Evolutionary conservation across 2,329 filamentous ascomycete species (phyloP).

Genomic region (Sclerotiophoma versabilis): DNA sequence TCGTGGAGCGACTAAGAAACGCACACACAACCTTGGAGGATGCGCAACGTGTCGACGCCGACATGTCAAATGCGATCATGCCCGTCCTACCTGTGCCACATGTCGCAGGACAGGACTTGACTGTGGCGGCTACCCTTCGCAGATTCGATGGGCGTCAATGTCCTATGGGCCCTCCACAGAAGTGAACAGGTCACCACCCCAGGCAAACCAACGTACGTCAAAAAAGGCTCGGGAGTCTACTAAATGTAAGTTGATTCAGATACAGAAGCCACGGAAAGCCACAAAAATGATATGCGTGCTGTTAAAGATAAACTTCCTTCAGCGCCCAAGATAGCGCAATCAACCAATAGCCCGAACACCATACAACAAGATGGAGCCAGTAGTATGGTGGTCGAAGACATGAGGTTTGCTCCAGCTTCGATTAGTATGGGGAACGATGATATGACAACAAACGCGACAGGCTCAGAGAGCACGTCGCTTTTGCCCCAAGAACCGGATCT

Average conservation of each 20-base stretch:
- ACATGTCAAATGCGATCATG: conserved; percentile 21
- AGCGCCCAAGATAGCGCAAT: background rate
- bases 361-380: background rate
- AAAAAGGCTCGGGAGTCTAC: background rate
- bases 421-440: background rate
- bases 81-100: conserved; percentile 11
- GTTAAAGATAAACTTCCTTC: background rate
- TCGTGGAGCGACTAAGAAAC: conserved; percentile 14
- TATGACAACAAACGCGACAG: background rate
- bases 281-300: background rate
- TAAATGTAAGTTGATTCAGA: background rate
- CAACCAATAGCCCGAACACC: background rate
- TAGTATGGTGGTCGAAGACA: background rate
- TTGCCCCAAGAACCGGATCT: conserved; percentile 4
- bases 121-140: conserved; percentile 20
- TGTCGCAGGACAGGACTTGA: conserved; percentile 13
- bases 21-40: conserved; percentile 23
- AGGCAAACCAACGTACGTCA: background rate
- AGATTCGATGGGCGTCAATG: conserved; percentile 22
- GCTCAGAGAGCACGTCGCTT: background rate
- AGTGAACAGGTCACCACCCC: background rate
- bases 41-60: conserved; percentile 20
- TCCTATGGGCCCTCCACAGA: conserved; percentile 6
- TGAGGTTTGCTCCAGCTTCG: background rate
- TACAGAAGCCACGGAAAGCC: background rate